Base-by-base conservation (phyloP, 208 protist genomes). In the Acanthamoeba rhysodes region DNA sequence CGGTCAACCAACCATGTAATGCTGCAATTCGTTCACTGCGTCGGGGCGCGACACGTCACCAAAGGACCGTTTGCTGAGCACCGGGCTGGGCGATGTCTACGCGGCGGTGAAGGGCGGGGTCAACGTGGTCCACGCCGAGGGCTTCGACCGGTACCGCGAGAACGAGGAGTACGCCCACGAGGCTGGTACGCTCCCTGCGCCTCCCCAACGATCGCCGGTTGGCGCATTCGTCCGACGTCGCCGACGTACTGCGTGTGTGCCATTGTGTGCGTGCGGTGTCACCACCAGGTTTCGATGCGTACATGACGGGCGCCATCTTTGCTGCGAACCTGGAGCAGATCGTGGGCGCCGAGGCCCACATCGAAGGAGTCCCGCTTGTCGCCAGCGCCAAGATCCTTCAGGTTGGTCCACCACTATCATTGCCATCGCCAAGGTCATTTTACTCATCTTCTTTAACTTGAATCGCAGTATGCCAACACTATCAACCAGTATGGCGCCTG, bases 221-320 rank as follows among this genome's bases (percentile, higher is more conserved):
- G n/a, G n/a, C n/a, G n/a, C n/a, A n/a, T n/a, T n/a, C n/a, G n/a
- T n/a, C n/a, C n/a, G n/a, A n/a, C n/a, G n/a, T n/a, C n/a, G n/a
- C 37, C 37, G 37, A 41, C 37, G 37, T 41, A 6, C 53, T 57
- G 53, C 0, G 53, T 7, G 10, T 57, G 53, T 6, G 53, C 50
- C 8, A 1, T 18, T 0, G 53, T 57, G 53, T 2, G 37, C 9
- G 53, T 57, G 53, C 16, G 1, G 53, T 57, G 53, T 57, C 14
- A 6, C 53, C 53, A 1, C 53, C 34, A 88, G 87, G 57, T 45
- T 93, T 53, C 37, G 87, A 93, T 27, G 87, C 87, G 0, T 93
- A 74, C 87, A 93, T 93, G 87, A 74, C 57, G 48, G 87, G 87
- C 27, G 55, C 55, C 41, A 29, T 93, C 32, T 93, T 93, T 32